Percentiles rank a stretch among this genome's conserved stretches.
Conservation (phyloP, 495 filamentous ascomycete species). For the Aspergillus panamensis region DNA sequence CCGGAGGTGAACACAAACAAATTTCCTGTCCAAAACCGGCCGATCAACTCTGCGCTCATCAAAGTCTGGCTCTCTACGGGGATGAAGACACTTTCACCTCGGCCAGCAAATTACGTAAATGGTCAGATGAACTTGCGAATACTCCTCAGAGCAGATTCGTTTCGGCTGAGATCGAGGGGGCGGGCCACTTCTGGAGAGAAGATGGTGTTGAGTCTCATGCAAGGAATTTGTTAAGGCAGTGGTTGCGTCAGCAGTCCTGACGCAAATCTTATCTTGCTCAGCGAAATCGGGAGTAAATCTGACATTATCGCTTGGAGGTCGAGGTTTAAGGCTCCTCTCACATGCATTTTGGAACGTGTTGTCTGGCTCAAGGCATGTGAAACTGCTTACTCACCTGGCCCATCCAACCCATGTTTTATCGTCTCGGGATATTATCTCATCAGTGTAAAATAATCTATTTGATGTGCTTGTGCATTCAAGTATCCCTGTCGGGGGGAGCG, state of each 20-base stretch:
- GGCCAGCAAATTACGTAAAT: constrained; percentile 60
- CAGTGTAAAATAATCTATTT: not conserved
- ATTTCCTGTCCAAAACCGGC: constrained; percentile 41
- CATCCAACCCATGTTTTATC: not conserved
- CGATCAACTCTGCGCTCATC: constrained; percentile 52
- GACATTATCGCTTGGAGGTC: not conserved
- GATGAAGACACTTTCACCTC: constrained; percentile 75
- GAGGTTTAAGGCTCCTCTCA: not conserved
- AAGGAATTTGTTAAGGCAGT: constrained; percentile 41
- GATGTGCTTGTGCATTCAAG: not conserved
- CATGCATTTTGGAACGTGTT: not conserved
- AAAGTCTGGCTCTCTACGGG: constrained; percentile 73
- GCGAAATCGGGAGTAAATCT: not conserved
- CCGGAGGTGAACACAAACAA: constrained; percentile 24
- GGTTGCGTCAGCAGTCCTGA: constrained; percentile 36
- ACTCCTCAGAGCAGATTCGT: constrained; percentile 42
- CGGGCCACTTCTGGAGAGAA: constrained; percentile 84
- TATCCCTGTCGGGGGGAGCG: not conserved
- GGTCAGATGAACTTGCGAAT: constrained; percentile 58
- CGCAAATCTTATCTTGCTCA: not conserved
- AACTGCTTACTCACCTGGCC: not conserved
- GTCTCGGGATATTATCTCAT: not conserved
- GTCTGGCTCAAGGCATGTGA: not conserved
- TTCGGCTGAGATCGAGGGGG: constrained; percentile 58
- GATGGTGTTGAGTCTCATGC: constrained; percentile 55